Base-by-base conservation (phyloP, 2,329 filamentous ascomycete species). In the Colletotrichum spaethianum region DNA sequence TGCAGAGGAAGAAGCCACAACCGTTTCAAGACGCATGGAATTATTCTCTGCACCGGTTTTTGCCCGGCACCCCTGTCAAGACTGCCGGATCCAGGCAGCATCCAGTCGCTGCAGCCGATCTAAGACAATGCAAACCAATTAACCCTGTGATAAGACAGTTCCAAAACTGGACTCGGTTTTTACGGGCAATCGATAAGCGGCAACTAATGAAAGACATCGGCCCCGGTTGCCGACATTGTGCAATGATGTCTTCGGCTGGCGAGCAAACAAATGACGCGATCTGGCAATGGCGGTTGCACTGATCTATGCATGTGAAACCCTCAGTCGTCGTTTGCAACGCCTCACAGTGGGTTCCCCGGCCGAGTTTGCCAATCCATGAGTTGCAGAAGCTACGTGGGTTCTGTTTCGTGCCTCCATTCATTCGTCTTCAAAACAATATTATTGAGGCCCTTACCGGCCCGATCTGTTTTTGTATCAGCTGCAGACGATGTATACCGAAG, bases 281-380 rank as follows among this genome's bases (percentile, higher is more conserved):
- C 16, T 53, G 55, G 38, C 44, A 44, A 55, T 48, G 46, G 3
- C 3, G 20, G 70, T 70, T 38, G 23, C 59, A 70, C 65, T 28
- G 12, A 23, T 28, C 26, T 16, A 55, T 46, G 38, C 59, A 20
- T 46, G 66, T 64, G 70, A 28, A 63, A 72, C 70, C 9, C 14
- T 38, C 23, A n/a, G 28, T 64, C 55, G 70, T 42, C 52, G 52
- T 14, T 71, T 62, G 68, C 67, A 67, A 62, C 63, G 40, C 26
- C 5, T 23, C 3, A 26, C 38, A 16, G 36, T 61, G 16, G 50
- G 2, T 28, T n/a, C 12, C 40, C 16, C 36, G 14, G 40, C 48
- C 50, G 44, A 31, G 63, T 63, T 57, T 23, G 16, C 33, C 31
- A 23, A 7, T 31, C 14, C 23, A 5, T 20, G 20, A 48, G 23